Conservation (phyloP, 352 stramenopile species). For the Pythium pyrilobum region DNA sequence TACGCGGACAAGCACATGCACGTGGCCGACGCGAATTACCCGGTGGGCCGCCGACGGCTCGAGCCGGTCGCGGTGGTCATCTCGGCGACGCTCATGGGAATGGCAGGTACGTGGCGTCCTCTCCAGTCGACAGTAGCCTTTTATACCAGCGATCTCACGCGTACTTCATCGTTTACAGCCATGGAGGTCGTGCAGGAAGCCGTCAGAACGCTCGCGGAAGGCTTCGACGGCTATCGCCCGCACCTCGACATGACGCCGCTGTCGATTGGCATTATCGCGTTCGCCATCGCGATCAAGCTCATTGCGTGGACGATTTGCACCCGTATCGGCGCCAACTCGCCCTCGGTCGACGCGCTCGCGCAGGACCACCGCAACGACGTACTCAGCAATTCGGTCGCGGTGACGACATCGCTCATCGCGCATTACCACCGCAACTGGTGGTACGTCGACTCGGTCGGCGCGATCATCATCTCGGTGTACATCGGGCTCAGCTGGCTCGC, state of each 20-base stretch:
- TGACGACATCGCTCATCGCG: conserved; percentile 69
- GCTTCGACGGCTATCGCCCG: conserved; percentile 51
- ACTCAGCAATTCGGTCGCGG: conserved; percentile 91
- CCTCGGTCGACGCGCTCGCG: conserved; percentile 65
- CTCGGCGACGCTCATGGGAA: conserved; percentile 96
- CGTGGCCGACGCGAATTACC: conserved; percentile 90
- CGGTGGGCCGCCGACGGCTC: conserved; percentile 86
- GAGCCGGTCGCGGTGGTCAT: conserved; percentile 95
- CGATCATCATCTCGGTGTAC: conserved; percentile 95
- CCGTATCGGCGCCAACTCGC: conserved; percentile 58
- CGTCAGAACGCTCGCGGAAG: conserved; percentile 72
- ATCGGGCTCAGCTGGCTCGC: conserved; percentile 95
- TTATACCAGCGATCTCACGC: no score
- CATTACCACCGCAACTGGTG: conserved; percentile 78
- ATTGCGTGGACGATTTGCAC: conserved; percentile 74
- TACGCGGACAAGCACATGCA: conserved; percentile 93
- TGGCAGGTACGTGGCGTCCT: conserved; percentile 58
- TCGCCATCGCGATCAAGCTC: conserved; percentile 81
- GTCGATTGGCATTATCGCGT: conserved; percentile 62
- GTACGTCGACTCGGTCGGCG: conserved; percentile 93
- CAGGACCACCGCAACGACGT: conserved; percentile 98
- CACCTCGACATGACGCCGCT: conserved; percentile 64
- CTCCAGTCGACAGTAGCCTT: no score
- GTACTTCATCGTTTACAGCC: no score
- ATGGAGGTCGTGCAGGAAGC: conserved; percentile 95